Evolutionary conservation across 169 alveolate genomes (phyloP), one percentile per base, ranked within the genome.

Genomic region (Perkinsus chesapeaki): DNA sequence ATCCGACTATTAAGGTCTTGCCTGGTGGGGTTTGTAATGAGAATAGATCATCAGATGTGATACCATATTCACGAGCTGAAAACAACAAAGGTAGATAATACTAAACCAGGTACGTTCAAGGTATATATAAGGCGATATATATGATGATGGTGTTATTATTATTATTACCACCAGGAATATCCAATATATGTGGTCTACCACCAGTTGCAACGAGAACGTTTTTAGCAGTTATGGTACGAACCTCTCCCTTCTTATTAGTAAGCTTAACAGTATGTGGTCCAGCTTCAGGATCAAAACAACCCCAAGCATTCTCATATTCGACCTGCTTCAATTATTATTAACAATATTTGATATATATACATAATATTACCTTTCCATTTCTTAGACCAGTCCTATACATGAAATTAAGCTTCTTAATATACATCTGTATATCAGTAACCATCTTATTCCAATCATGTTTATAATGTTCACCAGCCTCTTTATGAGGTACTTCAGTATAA

Each of bases 31-130:
- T 95, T 73, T 97, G 94, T 94, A 97, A 92, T 90, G 97, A 96
- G 95, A 99, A 99, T 34, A 99, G 94, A 96, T 99, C 99, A 95
- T 99, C 99, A 34, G 99, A 97, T 23, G 99, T 98, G 92, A 98
- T 98, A 39, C 99, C 97, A 91, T 94, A 96, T 93, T 98, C 99
- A 91, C 94, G 92, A 20, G 99, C 99, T 60, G 82, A 60, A 27
- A 9, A 98, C 19, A n/a, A n/a, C n/a, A n/a, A n/a, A n/a, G n/a
- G n/a, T n/a, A n/a, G n/a, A n/a, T n/a, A n/a, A n/a, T n/a, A n/a
- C n/a, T n/a, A n/a, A n/a, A n/a, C n/a, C n/a, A n/a, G n/a, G n/a
- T n/a, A n/a, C n/a, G n/a, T n/a, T n/a, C n/a, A n/a, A n/a, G n/a
- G n/a, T n/a, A n/a, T 47, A 19, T 9, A 47, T 7, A 60, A 12